Evolutionary conservation across 1,284 basidiomycete species (phyloP).

Genomic region (Tilletia horrida): DNA sequence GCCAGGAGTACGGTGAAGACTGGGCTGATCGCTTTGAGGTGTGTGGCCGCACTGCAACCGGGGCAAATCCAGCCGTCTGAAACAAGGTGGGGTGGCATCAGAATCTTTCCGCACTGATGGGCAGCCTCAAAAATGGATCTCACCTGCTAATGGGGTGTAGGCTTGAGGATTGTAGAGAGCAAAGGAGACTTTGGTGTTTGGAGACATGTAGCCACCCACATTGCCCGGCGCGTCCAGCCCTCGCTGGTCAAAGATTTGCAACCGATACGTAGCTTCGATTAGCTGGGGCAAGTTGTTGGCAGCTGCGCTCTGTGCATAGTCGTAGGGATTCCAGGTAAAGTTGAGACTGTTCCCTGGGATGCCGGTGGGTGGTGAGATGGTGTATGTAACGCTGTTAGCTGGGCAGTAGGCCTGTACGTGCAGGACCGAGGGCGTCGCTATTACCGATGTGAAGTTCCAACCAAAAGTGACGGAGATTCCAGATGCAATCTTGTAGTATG

Average conservation of each 20-base stretch:
- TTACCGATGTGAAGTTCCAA: slow-evolving; percentile 52
- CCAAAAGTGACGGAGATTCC: slow-evolving; percentile 51
- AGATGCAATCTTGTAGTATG: slow-evolving; percentile 53
- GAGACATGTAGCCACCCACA: slow-evolving; percentile 40
- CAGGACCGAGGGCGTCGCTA: slow-evolving; percentile 37
- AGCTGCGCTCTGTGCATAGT: slow-evolving; percentile 39
- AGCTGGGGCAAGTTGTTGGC: slow-evolving; percentile 38
- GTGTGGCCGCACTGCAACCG: slow-evolving; percentile 34
- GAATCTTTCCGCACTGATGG: not conserved
- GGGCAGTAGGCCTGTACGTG: slow-evolving; percentile 50
- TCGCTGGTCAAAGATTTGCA: slow-evolving; percentile 50
- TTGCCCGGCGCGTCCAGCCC: slow-evolving; percentile 29
- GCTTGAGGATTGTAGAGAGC: slow-evolving; percentile 51
- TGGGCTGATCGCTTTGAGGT: slow-evolving; percentile 32
- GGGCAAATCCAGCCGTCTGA: slow-evolving; percentile 38
- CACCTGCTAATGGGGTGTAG: slow-evolving; percentile 48
- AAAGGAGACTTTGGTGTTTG: slow-evolving; percentile 49
- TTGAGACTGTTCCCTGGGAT: slow-evolving; percentile 44
- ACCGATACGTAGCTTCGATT: slow-evolving; percentile 48
- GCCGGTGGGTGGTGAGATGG: slow-evolving; percentile 39
- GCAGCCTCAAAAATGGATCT: slow-evolving; percentile 15
- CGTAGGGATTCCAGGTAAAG: slow-evolving; percentile 50
- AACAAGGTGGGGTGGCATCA: not conserved
- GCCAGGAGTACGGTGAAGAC: slow-evolving; percentile 31
- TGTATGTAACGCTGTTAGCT: slow-evolving; percentile 47